These are phyloP conservation scores for Gossypioides kirkii DNA, from an alignment of 345 rosid genomes.

Conservation along the genomic window DNA sequence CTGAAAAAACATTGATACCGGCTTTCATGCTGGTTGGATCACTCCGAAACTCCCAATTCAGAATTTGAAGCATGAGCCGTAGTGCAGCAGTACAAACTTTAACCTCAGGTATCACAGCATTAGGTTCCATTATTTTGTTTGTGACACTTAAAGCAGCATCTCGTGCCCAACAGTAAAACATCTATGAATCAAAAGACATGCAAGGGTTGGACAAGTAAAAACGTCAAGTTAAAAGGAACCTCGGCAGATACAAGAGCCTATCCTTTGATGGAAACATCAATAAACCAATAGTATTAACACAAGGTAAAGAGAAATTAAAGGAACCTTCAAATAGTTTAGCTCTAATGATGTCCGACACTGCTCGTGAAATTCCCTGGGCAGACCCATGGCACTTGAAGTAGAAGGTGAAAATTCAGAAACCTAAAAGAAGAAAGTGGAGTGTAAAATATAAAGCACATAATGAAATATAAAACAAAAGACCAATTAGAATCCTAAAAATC, in stretches of 20 bases:
- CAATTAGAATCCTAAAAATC: constrained; percentile 15
- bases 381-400: constrained; percentile 93
- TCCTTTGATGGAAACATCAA: constrained; percentile 3
- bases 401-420: constrained; percentile 96
- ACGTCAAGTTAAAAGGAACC: neutral
- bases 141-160: constrained; percentile 81
- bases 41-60: constrained; percentile 84
- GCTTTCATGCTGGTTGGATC: constrained; percentile 37
- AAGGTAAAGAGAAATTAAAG: constrained; percentile 16
- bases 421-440: constrained; percentile 33
- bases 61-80: constrained; percentile 85
- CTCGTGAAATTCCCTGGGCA: constrained; percentile 94
- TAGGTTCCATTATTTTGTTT: constrained; percentile 58
- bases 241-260: neutral
- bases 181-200: constrained; percentile 39
- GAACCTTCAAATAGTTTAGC: constrained; percentile 76
- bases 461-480: constrained; percentile 13
- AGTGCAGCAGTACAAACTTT: constrained; percentile 85
- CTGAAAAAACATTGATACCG: constrained; percentile 46
- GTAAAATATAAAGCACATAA: constrained; percentile 7
- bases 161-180: constrained; percentile 81
- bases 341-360: constrained; percentile 77
- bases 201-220: constrained; percentile 2
- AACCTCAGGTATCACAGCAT: constrained; percentile 61
- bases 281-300: neutral